These are phyloP conservation scores for Aegilops sharonensis DNA, from an alignment of 176 grass and related monocot species.

Conservation along the genomic window DNA sequence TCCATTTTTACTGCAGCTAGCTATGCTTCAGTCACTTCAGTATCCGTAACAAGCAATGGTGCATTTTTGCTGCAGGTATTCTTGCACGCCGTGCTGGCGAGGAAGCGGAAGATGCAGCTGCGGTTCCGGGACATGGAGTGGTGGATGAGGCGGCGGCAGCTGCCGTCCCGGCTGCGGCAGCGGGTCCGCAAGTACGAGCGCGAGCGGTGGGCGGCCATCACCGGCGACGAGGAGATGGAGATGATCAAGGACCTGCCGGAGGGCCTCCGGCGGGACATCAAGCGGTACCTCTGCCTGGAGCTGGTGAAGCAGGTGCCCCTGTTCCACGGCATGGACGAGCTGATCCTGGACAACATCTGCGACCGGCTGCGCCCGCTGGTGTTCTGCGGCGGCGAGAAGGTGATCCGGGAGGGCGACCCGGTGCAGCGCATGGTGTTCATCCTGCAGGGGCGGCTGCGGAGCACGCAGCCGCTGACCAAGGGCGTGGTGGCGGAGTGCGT, in stretches of 20 bases:
- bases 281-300: constrained; percentile 88
- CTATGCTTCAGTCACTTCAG: not conserved
- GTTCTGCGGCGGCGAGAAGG: constrained; percentile 91
- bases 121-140: constrained; percentile 92
- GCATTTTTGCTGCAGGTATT: constrained; percentile 56
- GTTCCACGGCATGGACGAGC: constrained; percentile 93
- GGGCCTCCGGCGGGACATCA: constrained; percentile 83
- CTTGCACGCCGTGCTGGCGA: constrained; percentile 83
- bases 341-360: constrained; percentile 95
- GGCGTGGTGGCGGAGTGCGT: constrained; percentile 77
- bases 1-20: not conserved
- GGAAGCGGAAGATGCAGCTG: constrained; percentile 91
- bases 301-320: constrained; percentile 85
- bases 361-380: constrained; percentile 78
- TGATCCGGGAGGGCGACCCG: constrained; percentile 92
- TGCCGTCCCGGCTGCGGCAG: constrained; percentile 77
- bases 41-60: not conserved
- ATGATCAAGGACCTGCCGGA: constrained; percentile 87
- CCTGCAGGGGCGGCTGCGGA: constrained; percentile 68
- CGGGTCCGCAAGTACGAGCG: constrained; percentile 80
- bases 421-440: constrained; percentile 96
- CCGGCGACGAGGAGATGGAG: constrained; percentile 94
- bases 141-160: constrained; percentile 96
- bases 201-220: constrained; percentile 76
- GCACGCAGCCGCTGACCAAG: constrained; percentile 77